Conservation (phyloP, 192 early-diverging fungal species). For the Coemansia sp. region DNA sequence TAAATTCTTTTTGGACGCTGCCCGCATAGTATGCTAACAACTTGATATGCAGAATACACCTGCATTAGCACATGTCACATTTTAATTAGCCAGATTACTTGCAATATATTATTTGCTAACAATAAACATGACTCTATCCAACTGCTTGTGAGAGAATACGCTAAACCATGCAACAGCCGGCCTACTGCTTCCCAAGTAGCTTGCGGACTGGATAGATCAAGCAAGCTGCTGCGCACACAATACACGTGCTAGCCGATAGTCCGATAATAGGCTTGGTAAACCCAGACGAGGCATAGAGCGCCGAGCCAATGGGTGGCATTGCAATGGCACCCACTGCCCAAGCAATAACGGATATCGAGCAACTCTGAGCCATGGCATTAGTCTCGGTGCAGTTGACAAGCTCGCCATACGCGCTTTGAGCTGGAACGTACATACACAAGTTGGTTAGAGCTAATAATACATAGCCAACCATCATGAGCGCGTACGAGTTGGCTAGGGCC, state of each 20-base stretch:
- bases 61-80: background rate
- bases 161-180: background rate
- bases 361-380: slow-evolving; percentile 34
- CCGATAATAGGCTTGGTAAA: slow-evolving; percentile 24
- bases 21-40: too few relatives aligned
- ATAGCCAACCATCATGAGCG: slow-evolving; percentile 34
- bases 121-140: background rate
- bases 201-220: slow-evolving; percentile 9
- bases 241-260: slow-evolving; percentile 9
- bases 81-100: background rate
- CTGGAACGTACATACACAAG: slow-evolving; percentile 33
- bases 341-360: slow-evolving; percentile 20
- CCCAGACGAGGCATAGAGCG: slow-evolving; percentile 23
- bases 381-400: slow-evolving; percentile 27
- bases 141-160: background rate
- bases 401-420: slow-evolving; percentile 40
- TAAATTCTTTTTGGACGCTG: too few relatives aligned
- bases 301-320: slow-evolving; percentile 30
- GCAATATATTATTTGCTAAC: background rate
- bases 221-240: slow-evolving; percentile 19
- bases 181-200: background rate
- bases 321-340: slow-evolving; percentile 34
- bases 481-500: slow-evolving; percentile 28
- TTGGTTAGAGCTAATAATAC: slow-evolving; percentile 25
- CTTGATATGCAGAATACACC: too few relatives aligned